Evolutionary conservation across 2,329 filamentous ascomycete genomes (phyloP), one percentile per base, ranked within the genome.

Genomic region (Aspergillus fumigatus): DNA sequence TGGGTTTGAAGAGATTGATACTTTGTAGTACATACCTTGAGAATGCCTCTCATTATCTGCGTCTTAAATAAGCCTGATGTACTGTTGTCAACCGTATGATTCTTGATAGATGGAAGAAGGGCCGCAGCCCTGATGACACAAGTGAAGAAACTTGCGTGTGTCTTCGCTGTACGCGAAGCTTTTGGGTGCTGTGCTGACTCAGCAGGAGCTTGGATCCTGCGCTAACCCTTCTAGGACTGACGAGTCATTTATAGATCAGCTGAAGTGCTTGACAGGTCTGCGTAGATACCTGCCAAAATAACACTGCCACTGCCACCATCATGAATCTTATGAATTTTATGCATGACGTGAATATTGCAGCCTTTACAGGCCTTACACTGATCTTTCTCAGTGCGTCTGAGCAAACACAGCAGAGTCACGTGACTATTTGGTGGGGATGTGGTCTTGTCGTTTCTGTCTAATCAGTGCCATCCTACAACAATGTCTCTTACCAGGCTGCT

Each of bases 61-160:
- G 52, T 54, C 49, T 47, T 53, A 51, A 38, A 43, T 47, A 48
- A 52, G 40, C 40, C 27, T 26, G 32, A 49, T 54, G 53, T 51
- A 53, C 47, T 55, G 41, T 23, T 50, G 38, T 45, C 35, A 10
- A 53, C 38, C 48, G 35, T 19, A 48, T 41, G 48, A 25, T 54
- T 54, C 9, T 40, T 55, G 51, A 51, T 32, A 23, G 41, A 54
- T 49, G 41, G 19, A 56, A 47, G 26, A 48, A 63, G 69, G 69
- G 69, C 68, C 69, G 66, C 61, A 68, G 69, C 69, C 68, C 69
- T 64, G 60, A 60, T 48, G 57, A 57, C 54, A 59, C 55, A 48
- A 59, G 63, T 66, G 61, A 53, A 50, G 54, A 32, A 52, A 27
- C 51, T 63, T 58, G 26, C 40, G 49, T 51, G 55, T 50, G 53